Evolutionary conservation across 371 early-diverging fungal genomes (phyloP), one percentile per base, ranked within the genome.

Genomic region (Mucor piriformis): DNA sequence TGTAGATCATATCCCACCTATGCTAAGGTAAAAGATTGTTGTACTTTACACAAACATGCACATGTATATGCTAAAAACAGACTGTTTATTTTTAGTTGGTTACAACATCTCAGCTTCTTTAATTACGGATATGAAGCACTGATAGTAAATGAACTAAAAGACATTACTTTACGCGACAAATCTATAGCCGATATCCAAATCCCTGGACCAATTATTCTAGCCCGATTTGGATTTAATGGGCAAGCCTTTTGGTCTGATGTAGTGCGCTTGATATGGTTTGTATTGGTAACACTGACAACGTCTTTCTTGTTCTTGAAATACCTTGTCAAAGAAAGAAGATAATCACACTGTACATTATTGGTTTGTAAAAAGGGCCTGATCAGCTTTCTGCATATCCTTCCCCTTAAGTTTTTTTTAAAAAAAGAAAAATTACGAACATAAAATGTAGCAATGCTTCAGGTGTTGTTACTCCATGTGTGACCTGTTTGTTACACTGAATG

Each of bases 91-190:
- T 15, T 29, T 64, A 78, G 77, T 21, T 93, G 92, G 84, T 64
- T 95, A 2, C 87, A 92, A 53, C 83, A 90, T 56, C 51, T 92
- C 0, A 90, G 91, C 6, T 89, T 92, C 38, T 96, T 95, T 71
- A 91, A 93, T 56, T 88, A 89, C 69, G 94, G 93, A 0, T 91
- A 91, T 46, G n/a, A 96, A 66, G 92, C 94, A 1, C 65, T 94
- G 50, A 84, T 92, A 15, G 93, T 93, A 35, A 95, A 93, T 64
- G 76, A 79, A 27, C 50, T 79, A 10, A 76, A 79, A 35, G 80
- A 74, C 42, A 70, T 79, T 29, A 79, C 77, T 0, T 53, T 79
- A 20, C 69, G 71, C 0, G 80, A 79, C 49, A 72, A 74, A 34
- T 69, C 74, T 0, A 76, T 79, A 59, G 77, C 75, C n/a, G 77